Base-by-base conservation (phyloP, 192 early-diverging fungal genomes). In the Backusella liffmaniae region DNA sequence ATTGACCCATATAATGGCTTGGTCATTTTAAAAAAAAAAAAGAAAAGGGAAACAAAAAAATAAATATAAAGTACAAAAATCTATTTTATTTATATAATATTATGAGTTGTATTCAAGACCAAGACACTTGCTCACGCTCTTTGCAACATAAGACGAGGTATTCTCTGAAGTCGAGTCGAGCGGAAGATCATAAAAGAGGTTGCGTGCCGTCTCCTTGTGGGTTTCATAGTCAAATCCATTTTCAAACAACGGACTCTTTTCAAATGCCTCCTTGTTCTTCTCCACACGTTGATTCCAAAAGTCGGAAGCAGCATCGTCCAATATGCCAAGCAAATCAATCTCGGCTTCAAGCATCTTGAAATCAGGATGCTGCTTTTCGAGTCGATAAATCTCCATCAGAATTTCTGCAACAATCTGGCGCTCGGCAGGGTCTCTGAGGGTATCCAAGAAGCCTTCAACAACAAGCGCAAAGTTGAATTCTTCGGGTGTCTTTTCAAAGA, bases 391-490 rank as follows among this genome's bases (percentile, higher is more conserved):
- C 67, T 93, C 85, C 77, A 90, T 86, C 44, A 96, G 75, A 13
- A 90, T 89, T 74, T 94, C 92, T 0, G 91, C 90, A 1, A 88
- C 89, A 35, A 93, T 85, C 83, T 96, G 93, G 26, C 92, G 90
- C 75, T 95, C 93, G 10, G 94, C 94, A 5, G 94, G 93, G 56
- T 96, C 93, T 0, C 83, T 76, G 39, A 94, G 90, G 49, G 85
- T 87, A 18, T 90, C 91, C 78, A 95, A 84, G 66, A 95, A 90
- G 67, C 84, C 83, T 80, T 96, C 94, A 0, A 95, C 88, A 49
- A 88, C 89, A 29, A 94, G 75, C 1, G 91, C 95, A 87, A 96
- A 96, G 79, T 93, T 96, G 80, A 93, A 88, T 83, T 96, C 93
- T 44, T 94, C 92, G 0, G 95, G 83, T 0, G 95, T 96, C 79